Evolutionary conservation across 495 filamentous ascomycete species (phyloP).

Genomic region (Astrothelium subdiscretum): DNA sequence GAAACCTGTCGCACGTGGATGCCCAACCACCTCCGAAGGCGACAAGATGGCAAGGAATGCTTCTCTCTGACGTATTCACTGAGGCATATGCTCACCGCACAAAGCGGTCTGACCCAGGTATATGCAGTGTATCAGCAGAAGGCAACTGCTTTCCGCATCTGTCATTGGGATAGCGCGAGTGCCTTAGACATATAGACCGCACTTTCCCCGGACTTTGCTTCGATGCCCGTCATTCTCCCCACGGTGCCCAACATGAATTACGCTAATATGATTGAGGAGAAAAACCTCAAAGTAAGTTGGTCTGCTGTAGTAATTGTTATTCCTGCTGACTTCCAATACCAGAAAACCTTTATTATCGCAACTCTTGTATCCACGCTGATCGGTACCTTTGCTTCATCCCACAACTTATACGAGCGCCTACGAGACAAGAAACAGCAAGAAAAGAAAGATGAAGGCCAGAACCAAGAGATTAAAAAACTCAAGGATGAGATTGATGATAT

Average conservation of each 20-base stretch:
- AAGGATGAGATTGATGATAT: conserved; percentile 23
- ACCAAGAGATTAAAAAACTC: conserved; percentile 34
- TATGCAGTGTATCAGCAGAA: too few species aligned
- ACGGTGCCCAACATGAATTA: conserved; percentile 15
- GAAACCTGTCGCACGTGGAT: background rate
- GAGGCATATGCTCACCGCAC: too few species aligned
- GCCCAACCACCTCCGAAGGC: background rate
- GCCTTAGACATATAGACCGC: too few species aligned
- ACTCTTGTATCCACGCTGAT: conserved; percentile 24
- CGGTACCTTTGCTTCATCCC: conserved; percentile 24
- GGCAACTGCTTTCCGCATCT: too few species aligned
- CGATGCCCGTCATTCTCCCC: background rate
- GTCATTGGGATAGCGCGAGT: too few species aligned
- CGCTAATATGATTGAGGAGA: conserved; percentile 27
- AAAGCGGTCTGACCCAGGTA: too few species aligned
- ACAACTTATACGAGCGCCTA: conserved; percentile 21
- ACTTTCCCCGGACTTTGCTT: background rate
- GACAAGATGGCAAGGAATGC: too few species aligned
- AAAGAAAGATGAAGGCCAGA: conserved; percentile 18
- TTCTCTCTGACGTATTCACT: too few species aligned
- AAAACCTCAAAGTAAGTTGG: conserved; percentile 20
- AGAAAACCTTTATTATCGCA: conserved; percentile 29
- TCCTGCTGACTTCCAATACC: background rate
- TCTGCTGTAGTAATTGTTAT: background rate
- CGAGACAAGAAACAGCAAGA: conserved; percentile 12